Percentiles rank a stretch among this genome's conserved stretches.
phyloP scores from a whole-genome alignment of 352 stramenopile species.

The Blastocystis sp. region DNA sequence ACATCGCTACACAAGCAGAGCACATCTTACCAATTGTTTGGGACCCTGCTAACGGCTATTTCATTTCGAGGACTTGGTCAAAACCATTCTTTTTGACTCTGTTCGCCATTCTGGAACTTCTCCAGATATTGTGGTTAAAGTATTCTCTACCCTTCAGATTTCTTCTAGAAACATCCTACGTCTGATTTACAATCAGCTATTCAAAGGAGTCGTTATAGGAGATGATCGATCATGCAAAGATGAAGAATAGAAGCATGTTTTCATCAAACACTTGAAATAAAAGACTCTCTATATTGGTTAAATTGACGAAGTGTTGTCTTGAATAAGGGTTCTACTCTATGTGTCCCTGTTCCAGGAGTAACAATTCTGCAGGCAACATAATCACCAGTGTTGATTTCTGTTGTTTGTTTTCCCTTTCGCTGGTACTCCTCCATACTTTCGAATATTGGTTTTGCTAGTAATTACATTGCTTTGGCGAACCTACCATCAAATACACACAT shows the following conservation, averaged over 20 bases:
- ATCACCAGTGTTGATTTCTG: slow-evolving; percentile 65
- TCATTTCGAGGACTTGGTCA: neutral
- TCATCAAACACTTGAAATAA: neutral
- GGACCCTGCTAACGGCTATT: slow-evolving; percentile 18
- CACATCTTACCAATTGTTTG: slow-evolving; percentile 25
- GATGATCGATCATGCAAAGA: slow-evolving; percentile 30
- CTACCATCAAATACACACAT: slow-evolving; percentile 62
- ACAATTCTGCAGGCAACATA: slow-evolving; percentile 18
- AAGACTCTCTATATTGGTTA: neutral
- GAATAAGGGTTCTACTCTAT: slow-evolving; percentile 43
- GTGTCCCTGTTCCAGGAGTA: slow-evolving; percentile 11
- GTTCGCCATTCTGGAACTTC: slow-evolving; percentile 3
- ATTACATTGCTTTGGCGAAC: neutral
- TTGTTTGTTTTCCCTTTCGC: neutral
- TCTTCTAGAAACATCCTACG: slow-evolving; percentile 27
- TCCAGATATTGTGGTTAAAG: slow-evolving; percentile 39
- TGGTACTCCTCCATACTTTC: neutral
- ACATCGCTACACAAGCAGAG: slow-evolving; percentile 6
- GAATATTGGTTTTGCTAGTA: slow-evolving; percentile 7
- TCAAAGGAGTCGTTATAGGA: neutral
- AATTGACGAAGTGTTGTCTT: slow-evolving; percentile 18
- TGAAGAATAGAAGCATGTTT: slow-evolving; percentile 21
- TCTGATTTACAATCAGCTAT: slow-evolving; percentile 42
- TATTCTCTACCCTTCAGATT: neutral
- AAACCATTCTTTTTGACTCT: slow-evolving; percentile 9